Percentiles rank a stretch among this genome's conserved stretches.
Conservation (phyloP, 2,329 filamentous ascomycete genomes). For the Ambrosiella cleistominuta region DNA sequence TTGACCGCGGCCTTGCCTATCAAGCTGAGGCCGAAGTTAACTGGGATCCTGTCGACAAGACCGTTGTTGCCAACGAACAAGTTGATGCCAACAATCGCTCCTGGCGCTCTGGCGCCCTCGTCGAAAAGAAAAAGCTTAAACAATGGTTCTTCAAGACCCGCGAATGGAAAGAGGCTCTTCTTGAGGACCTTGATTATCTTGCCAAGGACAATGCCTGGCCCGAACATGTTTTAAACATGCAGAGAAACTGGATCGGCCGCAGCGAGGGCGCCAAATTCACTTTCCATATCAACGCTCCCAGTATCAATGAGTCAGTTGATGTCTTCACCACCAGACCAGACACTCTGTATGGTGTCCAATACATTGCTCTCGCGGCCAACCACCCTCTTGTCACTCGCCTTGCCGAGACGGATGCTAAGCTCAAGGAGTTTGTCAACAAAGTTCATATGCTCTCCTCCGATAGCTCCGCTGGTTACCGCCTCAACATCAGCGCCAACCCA, state of each 20-base stretch:
- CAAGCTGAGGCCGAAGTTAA: conserved; percentile 73
- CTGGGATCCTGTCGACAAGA: conserved; percentile 78
- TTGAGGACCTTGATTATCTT: conserved; percentile 53
- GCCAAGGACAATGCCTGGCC: conserved; percentile 54
- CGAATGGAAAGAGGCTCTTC: conserved; percentile 52
- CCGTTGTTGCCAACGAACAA: conserved; percentile 82
- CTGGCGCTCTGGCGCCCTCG: conserved; percentile 73
- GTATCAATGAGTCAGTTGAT: conserved; percentile 33
- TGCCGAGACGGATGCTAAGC: conserved; percentile 39
- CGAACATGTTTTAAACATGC: conserved; percentile 64
- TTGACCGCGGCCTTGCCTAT: conserved; percentile 60
- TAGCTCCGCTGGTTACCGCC: conserved; percentile 48
- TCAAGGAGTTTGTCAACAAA: conserved; percentile 51
- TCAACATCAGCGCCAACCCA: conserved; percentile 47
- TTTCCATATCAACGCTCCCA: conserved; percentile 40
- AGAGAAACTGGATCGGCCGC: conserved; percentile 75
- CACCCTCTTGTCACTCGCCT: conserved; percentile 51
- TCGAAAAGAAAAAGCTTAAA: conserved; percentile 60
- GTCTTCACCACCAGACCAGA: conserved; percentile 76
- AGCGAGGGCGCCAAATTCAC: conserved; percentile 55
- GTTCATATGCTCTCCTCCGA: conserved; percentile 37
- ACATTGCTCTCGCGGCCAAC: conserved; percentile 57
- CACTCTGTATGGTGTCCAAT: conserved; percentile 75
- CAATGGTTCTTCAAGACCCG: conserved; percentile 88
- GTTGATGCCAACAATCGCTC: conserved; percentile 73